These are phyloP conservation scores for Danielia reshetovae DNA, from an alignment of 805 yeast genomes.

Conservation along the genomic window DNA sequence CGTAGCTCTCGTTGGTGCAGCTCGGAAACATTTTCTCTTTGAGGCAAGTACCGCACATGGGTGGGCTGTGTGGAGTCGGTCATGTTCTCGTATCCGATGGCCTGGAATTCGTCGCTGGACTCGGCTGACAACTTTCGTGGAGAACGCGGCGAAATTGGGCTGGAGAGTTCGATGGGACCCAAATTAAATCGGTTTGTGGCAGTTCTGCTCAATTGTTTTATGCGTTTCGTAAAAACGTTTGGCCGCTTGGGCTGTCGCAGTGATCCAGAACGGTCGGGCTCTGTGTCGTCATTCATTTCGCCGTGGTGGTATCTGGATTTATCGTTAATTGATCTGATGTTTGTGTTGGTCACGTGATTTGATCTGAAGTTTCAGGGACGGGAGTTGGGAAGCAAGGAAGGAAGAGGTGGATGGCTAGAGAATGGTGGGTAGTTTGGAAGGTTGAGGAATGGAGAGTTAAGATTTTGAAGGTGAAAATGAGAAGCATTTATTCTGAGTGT, in stretches of 20 bases:
- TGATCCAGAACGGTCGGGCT: neutral
- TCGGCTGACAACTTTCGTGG: neutral
- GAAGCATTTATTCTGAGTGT: too few species aligned
- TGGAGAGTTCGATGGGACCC: conserved; percentile 1
- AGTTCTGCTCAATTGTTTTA: conserved; percentile 27
- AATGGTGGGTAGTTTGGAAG: too few species aligned
- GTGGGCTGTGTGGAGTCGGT: conserved; percentile 26
- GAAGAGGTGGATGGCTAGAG: too few species aligned
- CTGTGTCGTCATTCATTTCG: neutral
- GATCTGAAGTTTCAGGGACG: too few species aligned
- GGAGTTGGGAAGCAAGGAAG: too few species aligned
- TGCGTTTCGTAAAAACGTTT: conserved; percentile 23
- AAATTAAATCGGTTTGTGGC: conserved; percentile 25
- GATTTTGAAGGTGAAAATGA: too few species aligned
- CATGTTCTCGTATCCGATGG: conserved; percentile 33
- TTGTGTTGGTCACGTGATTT: neutral
- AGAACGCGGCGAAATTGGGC: neutral
- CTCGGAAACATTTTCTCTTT: conserved; percentile 1
- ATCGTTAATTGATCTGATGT: too few species aligned
- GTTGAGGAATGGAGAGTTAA: too few species aligned
- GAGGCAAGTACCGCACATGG: conserved; percentile 27
- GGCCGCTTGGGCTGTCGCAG: conserved; percentile 2
- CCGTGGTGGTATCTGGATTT: too few species aligned
- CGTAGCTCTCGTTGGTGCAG: neutral
- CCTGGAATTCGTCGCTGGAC: conserved; percentile 26